phyloP scores from a whole-genome alignment of 805 yeast genomes.

The Nadsonia fulvescens region DNA sequence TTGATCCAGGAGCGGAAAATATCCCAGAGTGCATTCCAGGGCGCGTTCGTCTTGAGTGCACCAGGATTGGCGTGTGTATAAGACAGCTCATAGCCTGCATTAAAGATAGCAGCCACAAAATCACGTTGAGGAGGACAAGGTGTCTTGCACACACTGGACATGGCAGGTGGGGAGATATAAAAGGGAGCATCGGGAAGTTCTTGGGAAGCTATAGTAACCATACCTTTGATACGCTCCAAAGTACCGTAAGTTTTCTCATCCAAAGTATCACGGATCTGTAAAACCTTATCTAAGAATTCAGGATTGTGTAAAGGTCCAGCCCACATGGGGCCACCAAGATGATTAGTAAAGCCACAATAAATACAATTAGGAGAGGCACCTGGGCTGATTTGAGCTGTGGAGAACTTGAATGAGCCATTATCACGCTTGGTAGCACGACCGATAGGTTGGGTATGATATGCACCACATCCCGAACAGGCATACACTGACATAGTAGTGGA shows the following conservation, averaged over 20 bases:
- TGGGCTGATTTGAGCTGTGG: constrained; percentile 47
- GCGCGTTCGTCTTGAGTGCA: constrained; percentile 78
- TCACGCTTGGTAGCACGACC: constrained; percentile 32
- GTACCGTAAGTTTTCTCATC: constrained; percentile 55
- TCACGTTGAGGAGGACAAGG: constrained; percentile 67
- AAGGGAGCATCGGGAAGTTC: constrained; percentile 56
- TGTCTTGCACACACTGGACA: constrained; percentile 59
- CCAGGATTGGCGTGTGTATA: constrained; percentile 80
- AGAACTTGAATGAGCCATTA: constrained; percentile 26
- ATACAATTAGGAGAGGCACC: constrained; percentile 38
- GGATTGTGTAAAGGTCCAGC: constrained; percentile 58
- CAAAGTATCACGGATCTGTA: constrained; percentile 33
- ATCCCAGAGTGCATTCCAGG: constrained; percentile 63
- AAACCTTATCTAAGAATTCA: constrained; percentile 46
- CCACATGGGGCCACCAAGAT: constrained; percentile 95
- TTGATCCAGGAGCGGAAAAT: constrained; percentile 16
- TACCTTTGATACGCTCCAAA: constrained; percentile 69
- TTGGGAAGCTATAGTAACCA: constrained; percentile 66
- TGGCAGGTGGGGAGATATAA: constrained; percentile 62
- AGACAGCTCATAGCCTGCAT: constrained; percentile 66
- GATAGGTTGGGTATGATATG: constrained; percentile 50
- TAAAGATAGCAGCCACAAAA: constrained; percentile 65
- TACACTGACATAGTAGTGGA: constrained; percentile 61
- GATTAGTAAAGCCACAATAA: constrained; percentile 52
- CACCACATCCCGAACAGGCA: constrained; percentile 77